Conservation (phyloP, 2,329 filamentous ascomycete genomes). For the Periconia macrospinosa region DNA sequence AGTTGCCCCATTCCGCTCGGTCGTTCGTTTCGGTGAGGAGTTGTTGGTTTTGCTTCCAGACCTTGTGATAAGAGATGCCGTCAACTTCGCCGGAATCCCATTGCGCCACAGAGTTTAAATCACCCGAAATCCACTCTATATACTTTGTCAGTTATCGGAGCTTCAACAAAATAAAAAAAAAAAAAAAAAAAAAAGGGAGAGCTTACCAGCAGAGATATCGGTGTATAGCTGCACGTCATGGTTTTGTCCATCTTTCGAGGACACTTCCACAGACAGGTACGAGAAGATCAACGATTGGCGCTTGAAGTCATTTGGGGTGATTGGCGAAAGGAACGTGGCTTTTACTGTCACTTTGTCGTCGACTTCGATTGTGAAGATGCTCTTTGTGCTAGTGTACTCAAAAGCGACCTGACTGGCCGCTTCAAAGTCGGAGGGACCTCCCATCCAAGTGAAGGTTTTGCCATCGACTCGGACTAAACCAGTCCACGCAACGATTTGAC, state of each 20-base stretch:
- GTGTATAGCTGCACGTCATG: constrained; percentile 73
- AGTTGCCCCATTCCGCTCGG: constrained; percentile 57
- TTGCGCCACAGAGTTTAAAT: constrained; percentile 57
- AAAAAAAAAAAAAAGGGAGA: constrained; percentile 5
- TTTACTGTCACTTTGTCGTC: constrained; percentile 64
- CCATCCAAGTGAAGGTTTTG: constrained; percentile 43
- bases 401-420: constrained; percentile 63
- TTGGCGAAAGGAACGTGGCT: constrained; percentile 70
- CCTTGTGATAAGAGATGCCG: constrained; percentile 62
- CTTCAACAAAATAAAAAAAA: no score
- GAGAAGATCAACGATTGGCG: constrained; percentile 72
- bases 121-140: constrained; percentile 72
- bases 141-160: constrained; percentile 11
- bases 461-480: constrained; percentile 69
- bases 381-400: constrained; percentile 72
- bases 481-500: constrained; percentile 64
- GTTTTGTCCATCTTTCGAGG: constrained; percentile 61
- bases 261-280: constrained; percentile 67
- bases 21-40: constrained; percentile 52
- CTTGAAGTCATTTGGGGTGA: constrained; percentile 66
- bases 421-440: constrained; percentile 50
- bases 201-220: constrained; percentile 69
- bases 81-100: constrained; percentile 60
- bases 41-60: constrained; percentile 51
- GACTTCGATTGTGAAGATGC: constrained; percentile 69